Percentiles rank a stretch among this genome's conserved stretches.
Evolutionary conservation across 2,329 filamentous ascomycete genomes (phyloP).

Genomic region (Podosphaera fusca): DNA sequence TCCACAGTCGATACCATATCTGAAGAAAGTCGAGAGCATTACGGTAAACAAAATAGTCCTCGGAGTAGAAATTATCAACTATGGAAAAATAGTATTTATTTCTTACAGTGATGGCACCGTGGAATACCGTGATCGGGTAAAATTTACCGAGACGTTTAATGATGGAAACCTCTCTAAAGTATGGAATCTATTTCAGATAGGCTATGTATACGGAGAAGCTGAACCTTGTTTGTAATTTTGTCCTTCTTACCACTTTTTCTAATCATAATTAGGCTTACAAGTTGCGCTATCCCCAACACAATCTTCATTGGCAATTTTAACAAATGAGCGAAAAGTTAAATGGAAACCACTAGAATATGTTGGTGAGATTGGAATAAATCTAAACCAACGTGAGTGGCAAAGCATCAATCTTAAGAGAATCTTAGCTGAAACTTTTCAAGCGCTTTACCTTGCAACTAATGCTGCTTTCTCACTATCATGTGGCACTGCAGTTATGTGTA

Average conservation of each 20-base stretch:
- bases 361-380: conserved; percentile 24
- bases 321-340: conserved; percentile 32
- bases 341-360: conserved; percentile 34
- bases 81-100: conserved; percentile 49
- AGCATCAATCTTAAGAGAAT: not conserved
- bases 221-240: conserved; percentile 31
- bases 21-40: conserved; percentile 46
- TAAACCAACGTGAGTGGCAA: conserved; percentile 24
- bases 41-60: conserved; percentile 48
- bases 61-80: conserved; percentile 41
- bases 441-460: conserved; percentile 31
- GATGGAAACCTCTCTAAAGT: conserved; percentile 41
- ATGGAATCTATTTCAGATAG: conserved; percentile 49
- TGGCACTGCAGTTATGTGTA: conserved; percentile 23
- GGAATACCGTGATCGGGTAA: conserved; percentile 55
- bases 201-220: conserved; percentile 47
- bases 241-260: not conserved
- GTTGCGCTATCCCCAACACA: conserved; percentile 36
- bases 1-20: conserved; percentile 19
- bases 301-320: conserved; percentile 33
- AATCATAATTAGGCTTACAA: conserved; percentile 25
- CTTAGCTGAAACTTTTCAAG: conserved; percentile 17
- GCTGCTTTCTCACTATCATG: conserved; percentile 34
- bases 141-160: conserved; percentile 43
- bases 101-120: conserved; percentile 60